A percentile compares a stretch with the other conserved stretches of the same genome.
Evolutionary conservation across 2,329 filamentous ascomycete species (phyloP).

Genomic region (Talaromyces sp.): DNA sequence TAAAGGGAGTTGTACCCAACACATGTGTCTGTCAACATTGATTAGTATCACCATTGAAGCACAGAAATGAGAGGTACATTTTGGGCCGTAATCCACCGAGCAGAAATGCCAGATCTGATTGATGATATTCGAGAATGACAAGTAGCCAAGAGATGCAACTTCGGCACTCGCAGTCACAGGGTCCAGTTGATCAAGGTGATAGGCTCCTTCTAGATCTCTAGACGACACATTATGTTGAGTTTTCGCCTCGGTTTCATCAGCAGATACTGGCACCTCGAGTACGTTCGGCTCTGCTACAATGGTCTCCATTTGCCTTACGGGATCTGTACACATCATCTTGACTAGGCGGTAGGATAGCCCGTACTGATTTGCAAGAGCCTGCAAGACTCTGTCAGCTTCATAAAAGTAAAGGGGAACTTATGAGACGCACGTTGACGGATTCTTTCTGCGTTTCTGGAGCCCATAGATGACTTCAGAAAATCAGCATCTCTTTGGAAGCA

Average conservation of each 20-base stretch:
- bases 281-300: slow-evolving; percentile 20
- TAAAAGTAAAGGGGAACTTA: neutral
- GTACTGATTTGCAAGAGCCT: slow-evolving; percentile 59
- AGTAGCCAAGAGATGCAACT: slow-evolving; percentile 28
- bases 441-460: slow-evolving; percentile 59
- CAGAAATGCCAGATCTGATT: slow-evolving; percentile 74
- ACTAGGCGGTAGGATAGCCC: slow-evolving; percentile 65
- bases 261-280: neutral
- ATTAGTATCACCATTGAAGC: slow-evolving; percentile 14
- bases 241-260: neutral
- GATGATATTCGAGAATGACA: slow-evolving; percentile 59
- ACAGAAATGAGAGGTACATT: slow-evolving; percentile 48
- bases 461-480: slow-evolving; percentile 62
- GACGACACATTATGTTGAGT: slow-evolving; percentile 15
- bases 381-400: slow-evolving; percentile 1
- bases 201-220: slow-evolving; percentile 34
- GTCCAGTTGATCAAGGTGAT: slow-evolving; percentile 24
- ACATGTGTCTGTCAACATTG: slow-evolving; percentile 55
- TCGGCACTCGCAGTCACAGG: slow-evolving; percentile 24
- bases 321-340: slow-evolving; percentile 61
- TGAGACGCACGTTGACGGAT: slow-evolving; percentile 45
- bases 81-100: slow-evolving; percentile 65
- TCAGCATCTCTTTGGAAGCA: slow-evolving; percentile 9
- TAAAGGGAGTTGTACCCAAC: slow-evolving; percentile 64
- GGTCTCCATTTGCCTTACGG: slow-evolving; percentile 30